Evolutionary conservation across 2,329 filamentous ascomycete species (phyloP), one percentile per base, ranked within the genome.

Genomic region (Colletotrichum euphorbiae): DNA sequence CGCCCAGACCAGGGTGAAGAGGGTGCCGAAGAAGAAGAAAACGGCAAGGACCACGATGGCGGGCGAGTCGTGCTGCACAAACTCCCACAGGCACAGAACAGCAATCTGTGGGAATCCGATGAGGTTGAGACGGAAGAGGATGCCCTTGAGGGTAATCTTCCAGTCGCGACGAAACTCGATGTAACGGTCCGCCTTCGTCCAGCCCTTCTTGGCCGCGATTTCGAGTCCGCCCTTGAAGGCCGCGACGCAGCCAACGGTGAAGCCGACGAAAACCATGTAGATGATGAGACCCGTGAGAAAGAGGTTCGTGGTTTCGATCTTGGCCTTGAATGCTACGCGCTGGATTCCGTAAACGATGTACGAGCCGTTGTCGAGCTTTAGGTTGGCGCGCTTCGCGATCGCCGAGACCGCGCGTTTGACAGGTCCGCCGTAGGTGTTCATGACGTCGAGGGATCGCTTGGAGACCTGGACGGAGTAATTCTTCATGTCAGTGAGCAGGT

Each of bases 101-200:
- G 90, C 89, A 86, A 98, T 94, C 77, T 97, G 93, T 15, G 95
- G 93, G 81, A 94, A 97, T 70, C 94, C 94, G 74, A 98, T 96
- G 45, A 98, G 86, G 50, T 94, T 90, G 74, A 97, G 86, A 72
- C 95, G 92, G 87, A 96, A 98, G 71, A 98, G 85, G 73, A 98
- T 97, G 67, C 95, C 95, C 84, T 97, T 97, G 75, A 97, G 87
- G 6, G 97, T 92, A 12, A 94, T 94, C 71, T 91, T 90, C 95
- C 95, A 98, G 73, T 93, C 94, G 75, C 96, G 95, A 71, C 95
- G 91, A 87, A 98, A 98, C 74, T 98, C 94, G 74, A 91, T 85
- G 80, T 98, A 98, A 74, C 93, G 94, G 77, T 97, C 92, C 65
- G 84, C 84, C 81, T 93, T 92, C 84, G 97, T 93, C 85, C 88